phyloP scores from a whole-genome alignment of 495 filamentous ascomycete genomes.

The Friedmanniomyces simplex region DNA sequence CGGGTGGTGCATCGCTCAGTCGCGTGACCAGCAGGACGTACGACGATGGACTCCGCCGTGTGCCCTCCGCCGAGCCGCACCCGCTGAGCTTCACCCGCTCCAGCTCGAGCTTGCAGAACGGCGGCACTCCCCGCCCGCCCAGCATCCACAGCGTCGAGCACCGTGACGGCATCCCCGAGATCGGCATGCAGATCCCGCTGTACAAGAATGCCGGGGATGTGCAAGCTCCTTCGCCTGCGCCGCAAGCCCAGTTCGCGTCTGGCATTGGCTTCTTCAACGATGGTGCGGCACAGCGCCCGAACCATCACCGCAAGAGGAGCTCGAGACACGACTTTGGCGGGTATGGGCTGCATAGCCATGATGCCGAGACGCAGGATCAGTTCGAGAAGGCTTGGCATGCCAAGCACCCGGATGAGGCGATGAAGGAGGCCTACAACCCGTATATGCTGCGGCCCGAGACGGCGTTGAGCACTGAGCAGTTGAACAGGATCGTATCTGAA shows the following conservation, averaged over 20 bases:
- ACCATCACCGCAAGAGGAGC: conserved; percentile 59
- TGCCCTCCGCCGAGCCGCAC: conserved; percentile 12
- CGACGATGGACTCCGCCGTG: conserved; percentile 6
- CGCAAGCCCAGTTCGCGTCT: conserved; percentile 41
- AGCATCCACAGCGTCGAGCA: conserved; percentile 30
- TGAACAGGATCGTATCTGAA: conserved; percentile 80
- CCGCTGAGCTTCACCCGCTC: conserved; percentile 36
- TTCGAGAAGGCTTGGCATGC: conserved; percentile 82
- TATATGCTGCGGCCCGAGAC: conserved; percentile 63
- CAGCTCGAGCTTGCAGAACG: conserved; percentile 44
- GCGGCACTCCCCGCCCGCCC: conserved; percentile 39
- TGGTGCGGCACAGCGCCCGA: conserved; percentile 30
- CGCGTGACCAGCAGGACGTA: conserved; percentile 11
- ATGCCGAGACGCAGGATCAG: conserved; percentile 53
- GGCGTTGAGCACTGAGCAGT: conserved; percentile 79
- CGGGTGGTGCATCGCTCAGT: conserved; percentile 32
- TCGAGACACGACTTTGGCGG: conserved; percentile 50
- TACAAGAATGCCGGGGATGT: conserved; percentile 89
- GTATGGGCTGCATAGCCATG: conserved; percentile 82
- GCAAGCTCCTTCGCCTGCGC: conserved; percentile 83
- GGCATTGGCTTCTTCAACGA: conserved; percentile 50
- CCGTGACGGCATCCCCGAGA: conserved; percentile 68
- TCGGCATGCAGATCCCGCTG: conserved; percentile 87
- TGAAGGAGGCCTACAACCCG: conserved; percentile 60
- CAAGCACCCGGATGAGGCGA: conserved; percentile 71